Evolutionary conservation across 495 filamentous ascomycete species (phyloP), one percentile per base, ranked within the genome.

Genomic region (Aspergillus indologenus): DNA sequence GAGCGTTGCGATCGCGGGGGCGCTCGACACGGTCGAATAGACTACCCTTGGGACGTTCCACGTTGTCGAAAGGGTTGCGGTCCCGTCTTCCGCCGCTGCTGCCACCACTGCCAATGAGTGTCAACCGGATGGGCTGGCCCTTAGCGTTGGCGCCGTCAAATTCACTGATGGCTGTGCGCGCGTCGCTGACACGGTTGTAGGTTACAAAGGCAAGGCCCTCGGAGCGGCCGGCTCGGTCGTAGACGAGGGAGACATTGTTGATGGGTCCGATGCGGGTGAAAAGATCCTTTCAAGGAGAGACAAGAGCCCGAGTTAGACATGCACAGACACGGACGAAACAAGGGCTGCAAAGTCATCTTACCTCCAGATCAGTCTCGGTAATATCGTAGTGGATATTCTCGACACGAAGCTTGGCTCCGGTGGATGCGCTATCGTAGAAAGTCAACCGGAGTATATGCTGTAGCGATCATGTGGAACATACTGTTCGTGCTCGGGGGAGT

Each of bases 361-460:
- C 93, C 67, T 90, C 81, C 51, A 97, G 83, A 67, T 97, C 93
- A 26, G 84, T 85, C 71, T 93, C 88, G 22, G 88, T 91, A 56
- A 97, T 82, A 45, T 97, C 93, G 74, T 96, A 97, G 73, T 97
- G 93, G 50, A 97, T 74, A 69, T 96, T 96, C 60, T 96, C 91
- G 49, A 97, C 87, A 54, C 87, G 87, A 61, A 97, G 72, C 71
- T 90, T 92, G 51, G 87, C 80, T 65, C 88, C 84, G 24, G 76
- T 62, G 42, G 76, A 57, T n/a, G 81, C 73, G 64, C 63, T 63
- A 53, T 34, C 40, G 31, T 57, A 31, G 58, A 66, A 50, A 65
- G 59, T 59, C 49, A 62, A 40, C 29, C 24, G 17, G 60, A 31
- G 7, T 18, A 17, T 20, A 56, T 53, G 52, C 21, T 40, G 57